phyloP scores from a whole-genome alignment of 2,329 filamentous ascomycete species.

The Mycogone perniciosa region DNA sequence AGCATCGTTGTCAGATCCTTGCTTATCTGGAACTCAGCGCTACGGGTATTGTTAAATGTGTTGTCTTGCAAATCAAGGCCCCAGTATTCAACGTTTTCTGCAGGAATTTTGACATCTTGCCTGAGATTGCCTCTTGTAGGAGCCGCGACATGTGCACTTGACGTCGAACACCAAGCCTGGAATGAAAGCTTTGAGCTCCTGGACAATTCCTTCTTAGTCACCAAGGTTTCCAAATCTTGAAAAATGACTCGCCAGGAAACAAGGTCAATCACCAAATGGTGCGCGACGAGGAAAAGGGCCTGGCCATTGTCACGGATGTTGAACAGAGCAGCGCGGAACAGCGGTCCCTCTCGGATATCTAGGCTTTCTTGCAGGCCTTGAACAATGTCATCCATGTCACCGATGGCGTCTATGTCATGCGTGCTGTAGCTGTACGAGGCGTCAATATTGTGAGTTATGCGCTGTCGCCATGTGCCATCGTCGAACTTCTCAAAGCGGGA shows the following conservation, averaged over 20 bases:
- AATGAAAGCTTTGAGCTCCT: too few relatives aligned
- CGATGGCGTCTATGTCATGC: background rate
- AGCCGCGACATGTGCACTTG: too few relatives aligned
- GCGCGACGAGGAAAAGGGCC: slow-evolving; percentile 28
- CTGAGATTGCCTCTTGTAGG: too few relatives aligned
- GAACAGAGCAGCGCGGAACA: slow-evolving; percentile 16
- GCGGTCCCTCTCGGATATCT: slow-evolving; percentile 10
- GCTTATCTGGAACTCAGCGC: too few relatives aligned
- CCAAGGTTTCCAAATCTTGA: too few relatives aligned
- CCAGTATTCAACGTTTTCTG: too few relatives aligned
- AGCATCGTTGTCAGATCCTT: background rate
- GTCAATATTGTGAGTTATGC: background rate
- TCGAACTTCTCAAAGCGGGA: slow-evolving; percentile 10
- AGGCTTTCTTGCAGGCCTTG: slow-evolving; percentile 6
- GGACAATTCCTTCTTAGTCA: too few relatives aligned
- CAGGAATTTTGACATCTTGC: too few relatives aligned
- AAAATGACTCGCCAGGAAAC: slow-evolving; percentile 40
- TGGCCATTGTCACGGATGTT: slow-evolving; percentile 18
- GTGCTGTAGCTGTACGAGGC: background rate
- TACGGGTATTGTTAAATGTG: too few relatives aligned
- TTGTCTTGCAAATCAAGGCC: too few relatives aligned
- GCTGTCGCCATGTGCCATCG: slow-evolving; percentile 6
- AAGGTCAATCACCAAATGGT: slow-evolving; percentile 37
- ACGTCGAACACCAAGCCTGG: too few relatives aligned
- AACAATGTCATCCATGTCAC: background rate